A percentile compares a stretch with the other conserved stretches of the same genome.
These are phyloP conservation scores for Thelephora terrestris DNA, from an alignment of 1,284 basidiomycete genomes.

Conservation along the genomic window DNA sequence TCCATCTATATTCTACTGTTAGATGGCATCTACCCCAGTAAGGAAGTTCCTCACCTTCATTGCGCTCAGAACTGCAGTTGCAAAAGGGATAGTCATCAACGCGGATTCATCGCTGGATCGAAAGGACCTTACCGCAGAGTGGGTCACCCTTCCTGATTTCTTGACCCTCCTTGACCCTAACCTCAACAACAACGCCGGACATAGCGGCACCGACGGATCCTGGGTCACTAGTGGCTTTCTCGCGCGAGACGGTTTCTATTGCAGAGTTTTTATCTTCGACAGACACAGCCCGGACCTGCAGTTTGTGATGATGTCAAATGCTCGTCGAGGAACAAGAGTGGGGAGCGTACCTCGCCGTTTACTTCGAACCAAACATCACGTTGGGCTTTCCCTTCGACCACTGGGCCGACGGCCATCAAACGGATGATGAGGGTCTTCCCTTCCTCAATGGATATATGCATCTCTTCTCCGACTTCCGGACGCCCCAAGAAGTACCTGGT, in stretches of 20 bases:
- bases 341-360: constrained; percentile 71
- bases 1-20: constrained; percentile 65
- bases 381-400: constrained; percentile 84
- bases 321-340: constrained; percentile 3
- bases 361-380: constrained; percentile 99
- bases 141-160: constrained; percentile 98
- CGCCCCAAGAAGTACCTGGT: constrained; percentile 97
- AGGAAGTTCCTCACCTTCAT: constrained; percentile 61
- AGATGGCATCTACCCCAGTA: constrained; percentile 13
- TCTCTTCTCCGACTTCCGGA: constrained; percentile 88
- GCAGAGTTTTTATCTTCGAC: constrained; percentile 96
- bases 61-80: constrained; percentile 65
- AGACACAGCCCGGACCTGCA: constrained; percentile 79
- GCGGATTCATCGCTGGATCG: neutral
- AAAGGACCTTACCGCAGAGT: constrained; percentile 53
- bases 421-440: constrained; percentile 97
- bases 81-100: constrained; percentile 6
- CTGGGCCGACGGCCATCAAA: constrained; percentile 89
- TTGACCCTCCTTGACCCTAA: constrained; percentile 93
- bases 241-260: constrained; percentile 87
- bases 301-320: constrained; percentile 6
- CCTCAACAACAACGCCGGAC: constrained; percentile 97
- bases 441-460: constrained; percentile 94
- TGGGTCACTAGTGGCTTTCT: constrained; percentile 89
- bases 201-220: constrained; percentile 94